Conservation (phyloP, 1,284 basidiomycete species). For the Trametes polyzona region DNA sequence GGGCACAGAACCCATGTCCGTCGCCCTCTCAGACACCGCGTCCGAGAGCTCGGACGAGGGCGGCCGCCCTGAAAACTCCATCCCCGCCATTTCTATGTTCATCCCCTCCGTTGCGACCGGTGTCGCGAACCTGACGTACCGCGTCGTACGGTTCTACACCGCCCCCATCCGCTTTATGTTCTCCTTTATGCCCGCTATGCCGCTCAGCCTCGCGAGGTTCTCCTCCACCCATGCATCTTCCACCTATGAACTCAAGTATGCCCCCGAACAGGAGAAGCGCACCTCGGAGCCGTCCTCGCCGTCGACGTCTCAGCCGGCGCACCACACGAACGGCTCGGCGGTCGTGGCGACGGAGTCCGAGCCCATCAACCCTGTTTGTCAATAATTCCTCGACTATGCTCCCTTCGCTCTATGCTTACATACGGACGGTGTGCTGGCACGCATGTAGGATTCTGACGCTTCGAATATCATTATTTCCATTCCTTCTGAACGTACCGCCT, state of each 20-base stretch:
- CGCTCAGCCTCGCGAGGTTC: slow-evolving; percentile 19
- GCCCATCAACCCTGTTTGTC: slow-evolving; percentile 50
- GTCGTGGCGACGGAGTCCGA: slow-evolving; percentile 31
- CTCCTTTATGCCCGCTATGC: slow-evolving; percentile 32
- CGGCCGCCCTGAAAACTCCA: slow-evolving; percentile 7
- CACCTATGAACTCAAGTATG: slow-evolving; percentile 16
- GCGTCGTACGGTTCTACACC: slow-evolving; percentile 36
- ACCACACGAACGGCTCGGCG: slow-evolving; percentile 23
- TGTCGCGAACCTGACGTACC: slow-evolving; percentile 32
- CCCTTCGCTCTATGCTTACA: slow-evolving; percentile 44
- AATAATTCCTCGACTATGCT: slow-evolving; percentile 46
- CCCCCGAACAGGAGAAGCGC: slow-evolving; percentile 17
- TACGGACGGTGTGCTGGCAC: slow-evolving; percentile 49
- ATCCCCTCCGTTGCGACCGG: slow-evolving; percentile 29
- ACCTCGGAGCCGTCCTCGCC: slow-evolving; percentile 15
- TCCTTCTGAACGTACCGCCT: slow-evolving; percentile 6
- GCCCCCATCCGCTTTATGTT: slow-evolving; percentile 37
- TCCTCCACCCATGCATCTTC: slow-evolving; percentile 9
- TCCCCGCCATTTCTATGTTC: slow-evolving; percentile 16
- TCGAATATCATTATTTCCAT: slow-evolving; percentile 30
- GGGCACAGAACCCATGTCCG: slow-evolving; percentile 24
- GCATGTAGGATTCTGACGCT: slow-evolving; percentile 45
- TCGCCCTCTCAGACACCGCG: slow-evolving; percentile 13
- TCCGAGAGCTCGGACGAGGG: slow-evolving; percentile 20
- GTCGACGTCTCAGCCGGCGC: not conserved